Base-by-base conservation (phyloP, 352 stramenopile genomes). In the Plasmopara viticola region DNA sequence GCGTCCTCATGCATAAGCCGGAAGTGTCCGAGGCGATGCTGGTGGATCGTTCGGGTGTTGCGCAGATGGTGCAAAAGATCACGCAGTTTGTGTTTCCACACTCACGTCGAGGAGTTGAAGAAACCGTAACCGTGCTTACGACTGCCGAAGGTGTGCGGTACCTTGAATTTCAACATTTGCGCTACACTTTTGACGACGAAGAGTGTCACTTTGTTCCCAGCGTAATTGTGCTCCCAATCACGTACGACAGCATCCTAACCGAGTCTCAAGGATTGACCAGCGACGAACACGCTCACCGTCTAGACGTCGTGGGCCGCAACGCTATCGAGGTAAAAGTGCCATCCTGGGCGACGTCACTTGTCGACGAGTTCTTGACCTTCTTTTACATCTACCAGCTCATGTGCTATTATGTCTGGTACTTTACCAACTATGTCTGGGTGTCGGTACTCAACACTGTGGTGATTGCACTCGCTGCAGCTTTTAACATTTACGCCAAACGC, bases 311-410 rank as follows among this genome's bases (percentile, higher is more conserved):
- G 13, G 78, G 78, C 17, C 56, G 58, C 35, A 88, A 88, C 46
- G 72, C 72, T 34, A 80, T 88, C 29, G 60, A 78, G 28, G 73
- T 88, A 14, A 60, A 75, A 44, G 84, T 88, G 75, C 74, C 78
- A 18, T 75, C 72, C 25, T 59, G 73, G 47, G 44, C 40, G 39
- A 64, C 67, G 34, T 85, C 72, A 33, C 31, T 87, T 35, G 67
- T 81, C 5, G 56, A 87, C 51, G 78, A 89, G 52, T 72, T 87
- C 47, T 86, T 87, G 46, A 60, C 69, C 1, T 70, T 89, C 44
- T 87, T 87, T 55, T 87, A 89, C 63, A 73, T 89, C 48, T 89
- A 89, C 56, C 74, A 89, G 86, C 59, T 95, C 78, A 76, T 94
- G 82, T 69, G 88, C 69, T 71, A 97, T 83, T 71, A 78, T 73